These are phyloP conservation scores for Exophiala sp. DNA, from an alignment of 2,329 filamentous ascomycete species.

Conservation along the genomic window DNA sequence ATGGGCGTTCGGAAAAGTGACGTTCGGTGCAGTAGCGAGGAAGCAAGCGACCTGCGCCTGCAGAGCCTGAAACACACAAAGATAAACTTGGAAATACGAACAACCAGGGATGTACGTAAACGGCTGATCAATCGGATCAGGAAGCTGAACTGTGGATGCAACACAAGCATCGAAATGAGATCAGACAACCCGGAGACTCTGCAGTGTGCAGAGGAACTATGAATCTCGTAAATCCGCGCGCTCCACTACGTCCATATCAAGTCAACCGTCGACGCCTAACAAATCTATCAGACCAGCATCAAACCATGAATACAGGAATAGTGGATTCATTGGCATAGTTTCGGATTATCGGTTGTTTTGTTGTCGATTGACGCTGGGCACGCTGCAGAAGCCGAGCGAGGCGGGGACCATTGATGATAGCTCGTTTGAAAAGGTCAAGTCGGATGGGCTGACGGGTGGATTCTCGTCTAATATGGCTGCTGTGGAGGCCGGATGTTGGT, in stretches of 20 bases:
- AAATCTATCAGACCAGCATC: too few relatives aligned
- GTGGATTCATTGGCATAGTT: too few relatives aligned
- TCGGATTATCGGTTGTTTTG: conserved; percentile 10
- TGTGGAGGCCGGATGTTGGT: conserved; percentile 9
- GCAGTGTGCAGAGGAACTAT: not conserved
- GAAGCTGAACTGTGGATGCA: not conserved
- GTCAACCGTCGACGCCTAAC: too few relatives aligned
- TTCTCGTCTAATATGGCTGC: conserved; percentile 6
- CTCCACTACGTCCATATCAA: not conserved
- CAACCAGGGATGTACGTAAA: conserved; percentile 23
- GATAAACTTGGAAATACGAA: conserved; percentile 16
- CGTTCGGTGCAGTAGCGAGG: conserved; percentile 15
- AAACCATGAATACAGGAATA: too few relatives aligned
- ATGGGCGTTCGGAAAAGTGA: not conserved
- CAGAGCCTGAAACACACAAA: conserved; percentile 16
- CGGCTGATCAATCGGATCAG: conserved; percentile 19
- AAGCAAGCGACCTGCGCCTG: not conserved
- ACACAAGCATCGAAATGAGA: conserved; percentile 1
- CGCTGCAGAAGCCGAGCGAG: conserved; percentile 5
- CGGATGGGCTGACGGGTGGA: conserved; percentile 4
- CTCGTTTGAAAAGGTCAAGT: conserved; percentile 15
- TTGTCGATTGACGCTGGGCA: conserved; percentile 5
- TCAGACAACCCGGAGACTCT: conserved; percentile 1
- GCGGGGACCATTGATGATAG: conserved; percentile 7
- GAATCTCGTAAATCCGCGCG: not conserved